Percentiles rank a stretch among this genome's conserved stretches.
These are phyloP conservation scores for Talaromyces pinophilus DNA, from an alignment of 2,329 filamentous ascomycete species.

Conservation along the genomic window DNA sequence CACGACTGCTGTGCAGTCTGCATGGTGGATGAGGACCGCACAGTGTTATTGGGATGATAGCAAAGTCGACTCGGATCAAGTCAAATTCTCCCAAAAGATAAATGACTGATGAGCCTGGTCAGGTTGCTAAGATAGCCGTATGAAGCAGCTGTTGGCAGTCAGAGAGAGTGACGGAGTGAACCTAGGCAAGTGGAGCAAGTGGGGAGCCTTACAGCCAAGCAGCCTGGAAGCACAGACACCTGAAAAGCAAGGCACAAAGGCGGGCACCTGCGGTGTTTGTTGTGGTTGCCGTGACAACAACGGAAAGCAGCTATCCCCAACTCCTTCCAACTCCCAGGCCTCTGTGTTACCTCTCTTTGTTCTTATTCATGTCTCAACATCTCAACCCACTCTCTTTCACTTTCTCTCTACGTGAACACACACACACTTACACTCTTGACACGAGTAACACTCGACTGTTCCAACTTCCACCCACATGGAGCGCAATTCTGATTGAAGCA, in stretches of 20 bases:
- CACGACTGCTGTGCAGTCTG: slow-evolving; percentile 61
- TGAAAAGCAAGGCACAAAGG: slow-evolving; percentile 14
- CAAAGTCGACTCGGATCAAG: not conserved
- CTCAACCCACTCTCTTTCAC: not conserved
- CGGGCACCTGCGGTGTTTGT: not conserved
- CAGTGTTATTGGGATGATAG: not conserved
- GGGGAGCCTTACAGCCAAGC: not conserved
- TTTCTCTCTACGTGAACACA: not conserved
- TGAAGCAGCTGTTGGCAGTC: not conserved
- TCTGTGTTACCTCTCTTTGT: not conserved
- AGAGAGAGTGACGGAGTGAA: not conserved
- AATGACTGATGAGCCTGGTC: not conserved
- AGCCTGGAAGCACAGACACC: slow-evolving; percentile 5
- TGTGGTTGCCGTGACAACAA: slow-evolving; percentile 40
- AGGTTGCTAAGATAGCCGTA: not conserved
- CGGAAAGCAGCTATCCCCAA: slow-evolving; percentile 26
- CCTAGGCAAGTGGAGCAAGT: slow-evolving; percentile 1
- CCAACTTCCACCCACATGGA: slow-evolving; percentile 8
- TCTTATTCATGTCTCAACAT: slow-evolving; percentile 21
- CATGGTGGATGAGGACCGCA: slow-evolving; percentile 42
- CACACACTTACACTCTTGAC: not conserved
- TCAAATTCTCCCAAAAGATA: not conserved
- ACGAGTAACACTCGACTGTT: not conserved
- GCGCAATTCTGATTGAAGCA: slow-evolving; percentile 9
- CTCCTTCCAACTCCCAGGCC: slow-evolving; percentile 27